phyloP scores from a whole-genome alignment of 805 yeast species.

The Diddensiella transvaalensis region DNA sequence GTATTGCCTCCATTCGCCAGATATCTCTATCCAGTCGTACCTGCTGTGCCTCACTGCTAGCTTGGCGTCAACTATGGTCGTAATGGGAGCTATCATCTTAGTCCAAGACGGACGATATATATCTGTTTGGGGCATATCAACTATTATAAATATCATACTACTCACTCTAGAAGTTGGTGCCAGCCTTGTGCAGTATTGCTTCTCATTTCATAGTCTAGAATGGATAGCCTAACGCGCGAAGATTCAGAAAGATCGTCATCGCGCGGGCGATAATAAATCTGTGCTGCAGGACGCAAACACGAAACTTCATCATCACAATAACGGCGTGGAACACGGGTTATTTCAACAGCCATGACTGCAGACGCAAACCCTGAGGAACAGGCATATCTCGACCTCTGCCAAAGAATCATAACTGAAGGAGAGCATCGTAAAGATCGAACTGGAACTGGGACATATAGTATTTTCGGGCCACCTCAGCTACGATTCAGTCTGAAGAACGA shows the following conservation, averaged over 20 bases:
- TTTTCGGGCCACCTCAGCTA: conserved; percentile 95
- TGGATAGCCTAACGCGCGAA: too few relatives aligned
- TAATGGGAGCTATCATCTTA: not conserved
- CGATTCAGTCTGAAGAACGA: conserved; percentile 73
- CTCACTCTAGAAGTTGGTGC: too few relatives aligned
- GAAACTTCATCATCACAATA: too few relatives aligned
- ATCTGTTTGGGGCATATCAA: too few relatives aligned
- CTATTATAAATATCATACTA: too few relatives aligned
- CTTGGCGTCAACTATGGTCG: not conserved
- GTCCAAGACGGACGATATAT: not conserved
- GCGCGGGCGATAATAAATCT: too few relatives aligned
- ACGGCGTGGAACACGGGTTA: too few relatives aligned
- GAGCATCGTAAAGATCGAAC: conserved; percentile 94
- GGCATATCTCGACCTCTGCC: conserved; percentile 81
- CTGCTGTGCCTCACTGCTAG: not conserved
- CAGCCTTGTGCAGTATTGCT: too few relatives aligned
- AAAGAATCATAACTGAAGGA: conserved; percentile 73
- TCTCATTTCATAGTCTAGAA: too few relatives aligned
- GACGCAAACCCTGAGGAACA: conserved; percentile 47
- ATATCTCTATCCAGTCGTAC: not conserved
- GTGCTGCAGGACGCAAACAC: too few relatives aligned
- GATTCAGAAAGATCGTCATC: too few relatives aligned
- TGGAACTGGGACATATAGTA: conserved; percentile 89
- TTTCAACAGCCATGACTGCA: too few relatives aligned
- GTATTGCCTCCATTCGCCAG: not conserved